Percentiles rank a stretch among this genome's conserved stretches.
Evolutionary conservation across 2,329 filamentous ascomycete genomes (phyloP).

Genomic region (Ambrosiella cleistominuta): DNA sequence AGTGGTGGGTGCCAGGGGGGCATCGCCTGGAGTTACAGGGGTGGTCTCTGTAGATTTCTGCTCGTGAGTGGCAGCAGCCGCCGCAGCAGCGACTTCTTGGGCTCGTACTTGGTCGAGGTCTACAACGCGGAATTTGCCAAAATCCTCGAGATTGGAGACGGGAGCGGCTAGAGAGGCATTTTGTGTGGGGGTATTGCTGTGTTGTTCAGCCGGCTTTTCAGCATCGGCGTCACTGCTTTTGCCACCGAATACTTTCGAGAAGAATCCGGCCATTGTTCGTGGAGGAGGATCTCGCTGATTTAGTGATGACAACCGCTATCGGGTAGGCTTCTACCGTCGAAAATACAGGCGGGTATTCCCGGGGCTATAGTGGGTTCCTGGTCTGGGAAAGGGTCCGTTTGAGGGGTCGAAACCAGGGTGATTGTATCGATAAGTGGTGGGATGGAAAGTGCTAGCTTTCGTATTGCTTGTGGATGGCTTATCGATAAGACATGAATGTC

Average conservation of each 20-base stretch:
- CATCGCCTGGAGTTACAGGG: no score
- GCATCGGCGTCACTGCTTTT: not conserved
- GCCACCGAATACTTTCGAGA: constrained; percentile 9
- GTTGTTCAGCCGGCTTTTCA: not conserved
- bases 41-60: not conserved
- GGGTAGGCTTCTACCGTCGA: not conserved
- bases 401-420: not conserved
- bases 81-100: not conserved
- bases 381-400: not conserved
- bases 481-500: no score
- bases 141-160: not conserved
- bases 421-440: no score
- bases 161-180: not conserved
- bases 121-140: not conserved
- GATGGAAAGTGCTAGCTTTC: no score
- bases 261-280: constrained; percentile 9
- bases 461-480: no score
- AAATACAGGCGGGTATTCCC: not conserved
- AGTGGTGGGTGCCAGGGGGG: no score
- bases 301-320: not conserved
- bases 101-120: constrained; percentile 3
- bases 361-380: not conserved
- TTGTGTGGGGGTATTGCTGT: not conserved
- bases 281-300: not conserved
- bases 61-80: not conserved